Percentiles rank a stretch among this genome's conserved stretches.
Conservation (phyloP, 2,329 filamentous ascomycete genomes). For the Aspergillus novoparasiticus region DNA sequence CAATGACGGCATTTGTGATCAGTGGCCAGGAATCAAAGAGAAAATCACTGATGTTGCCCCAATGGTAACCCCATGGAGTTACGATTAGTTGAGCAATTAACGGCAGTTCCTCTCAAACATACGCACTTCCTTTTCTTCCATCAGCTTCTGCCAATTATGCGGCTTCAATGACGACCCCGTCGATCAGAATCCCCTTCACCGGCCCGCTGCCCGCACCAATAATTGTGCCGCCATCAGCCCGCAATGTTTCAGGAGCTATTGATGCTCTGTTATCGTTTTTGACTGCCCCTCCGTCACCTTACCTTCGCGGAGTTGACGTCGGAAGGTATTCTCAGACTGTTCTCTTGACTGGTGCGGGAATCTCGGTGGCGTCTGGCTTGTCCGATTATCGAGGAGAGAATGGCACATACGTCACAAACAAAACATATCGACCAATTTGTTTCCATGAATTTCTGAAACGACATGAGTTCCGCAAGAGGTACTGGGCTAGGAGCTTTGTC, state of each 20-base stretch:
- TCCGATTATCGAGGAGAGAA: slow-evolving; percentile 89
- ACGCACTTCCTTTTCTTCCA: background rate
- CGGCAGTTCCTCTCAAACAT: background rate
- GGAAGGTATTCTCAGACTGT: slow-evolving; percentile 60
- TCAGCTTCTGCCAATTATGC: slow-evolving; percentile 29
- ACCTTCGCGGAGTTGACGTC: slow-evolving; percentile 47
- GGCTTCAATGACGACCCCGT: slow-evolving; percentile 65
- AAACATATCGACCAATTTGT: slow-evolving; percentile 87
- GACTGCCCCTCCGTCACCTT: slow-evolving; percentile 57
- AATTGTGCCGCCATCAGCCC: slow-evolving; percentile 73
- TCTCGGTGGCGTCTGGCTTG: slow-evolving; percentile 89
- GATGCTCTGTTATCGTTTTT: slow-evolving; percentile 78
- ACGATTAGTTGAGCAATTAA: background rate
- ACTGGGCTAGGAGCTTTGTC: slow-evolving; percentile 93
- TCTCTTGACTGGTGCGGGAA: slow-evolving; percentile 79
- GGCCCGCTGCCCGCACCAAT: slow-evolving; percentile 74
- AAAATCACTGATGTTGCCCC: background rate
- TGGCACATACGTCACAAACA: slow-evolving; percentile 91
- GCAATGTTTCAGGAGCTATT: slow-evolving; percentile 71
- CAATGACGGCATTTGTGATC: background rate
- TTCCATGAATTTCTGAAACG: slow-evolving; percentile 81
- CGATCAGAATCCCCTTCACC: slow-evolving; percentile 90
- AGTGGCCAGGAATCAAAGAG: background rate
- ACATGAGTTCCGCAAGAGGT: slow-evolving; percentile 85
- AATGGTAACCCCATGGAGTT: background rate